A percentile compares a stretch with the other conserved stretches of the same genome.
Evolutionary conservation across 2,329 filamentous ascomycete species (phyloP).

Genomic region (Beauveria sp.): DNA sequence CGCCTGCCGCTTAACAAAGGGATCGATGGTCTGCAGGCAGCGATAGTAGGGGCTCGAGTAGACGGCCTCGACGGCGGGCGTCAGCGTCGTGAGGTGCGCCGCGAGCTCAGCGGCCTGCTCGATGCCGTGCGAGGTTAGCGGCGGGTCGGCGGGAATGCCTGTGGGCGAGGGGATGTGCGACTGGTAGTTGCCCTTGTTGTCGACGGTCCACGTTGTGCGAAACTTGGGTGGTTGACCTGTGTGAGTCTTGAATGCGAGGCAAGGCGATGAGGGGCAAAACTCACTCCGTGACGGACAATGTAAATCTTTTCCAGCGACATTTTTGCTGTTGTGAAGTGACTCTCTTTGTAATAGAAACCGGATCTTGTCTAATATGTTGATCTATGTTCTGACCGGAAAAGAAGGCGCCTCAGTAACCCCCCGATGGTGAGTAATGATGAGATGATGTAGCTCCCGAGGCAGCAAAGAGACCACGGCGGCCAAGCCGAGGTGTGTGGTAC

Average conservation of each 20-base stretch:
- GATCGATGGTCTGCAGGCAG: constrained; percentile 75
- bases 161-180: constrained; percentile 72
- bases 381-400: too few relatives aligned
- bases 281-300: constrained; percentile 66
- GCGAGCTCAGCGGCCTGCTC: constrained; percentile 74
- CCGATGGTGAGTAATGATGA: too few relatives aligned
- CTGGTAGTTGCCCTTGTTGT: constrained; percentile 75
- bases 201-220: constrained; percentile 81
- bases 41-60: constrained; percentile 85
- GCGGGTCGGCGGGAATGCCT: constrained; percentile 78
- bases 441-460: too few relatives aligned
- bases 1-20: constrained; percentile 47
- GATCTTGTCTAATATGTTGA: too few relatives aligned
- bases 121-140: constrained; percentile 79
- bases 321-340: neutral
- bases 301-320: constrained; percentile 69
- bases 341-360: too few relatives aligned
- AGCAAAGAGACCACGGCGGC: too few relatives aligned
- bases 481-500: too few relatives aligned
- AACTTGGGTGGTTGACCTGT: constrained; percentile 49
- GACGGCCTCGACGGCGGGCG: constrained; percentile 64
- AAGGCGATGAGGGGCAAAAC: constrained; percentile 23
- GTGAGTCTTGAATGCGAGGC: neutral
- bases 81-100: constrained; percentile 49
- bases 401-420: too few relatives aligned